Evolutionary conservation across 2,329 filamentous ascomycete species (phyloP), one percentile per base, ranked within the genome.

Genomic region (Xylariaceae sp.): DNA sequence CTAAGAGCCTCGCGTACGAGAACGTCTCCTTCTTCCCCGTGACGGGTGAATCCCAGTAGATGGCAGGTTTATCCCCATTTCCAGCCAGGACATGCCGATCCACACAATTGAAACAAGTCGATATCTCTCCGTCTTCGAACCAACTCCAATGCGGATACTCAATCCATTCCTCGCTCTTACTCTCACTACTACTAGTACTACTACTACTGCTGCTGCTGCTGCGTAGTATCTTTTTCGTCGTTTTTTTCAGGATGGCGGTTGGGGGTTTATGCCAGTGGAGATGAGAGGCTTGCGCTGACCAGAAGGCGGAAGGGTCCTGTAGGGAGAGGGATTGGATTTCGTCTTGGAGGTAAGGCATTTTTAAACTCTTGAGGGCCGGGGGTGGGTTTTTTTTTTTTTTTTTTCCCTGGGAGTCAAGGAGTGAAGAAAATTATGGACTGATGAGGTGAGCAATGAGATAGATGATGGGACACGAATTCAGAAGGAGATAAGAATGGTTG

Each of bases 41-140:
- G 7, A 96, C 91, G 2, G 91, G 89, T 61, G 87, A 92, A 69
- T 96, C 91, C 78, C 88, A 96, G 64, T 88, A 83, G 55, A 97
- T 87, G 27, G 91, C 92, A 0, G 85, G 78, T 48, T 80, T 74
- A 45, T 86, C 78, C 11, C 91, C 91, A 61, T 85, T 77, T n/a
- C 91, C 89, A 4, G 81, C 83, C 37, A 81, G 74, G n/a, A 96
- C 90, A 72, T 96, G 91, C 11, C 91, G 80, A 71, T 96, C 91
- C 11, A 96, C 76, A 68, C 90, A 95, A 70, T 96, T 97, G 76
- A 90, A 95, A 62, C 88, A 90, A 0, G 90, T 96, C 40, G 88
- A 94, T 63, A 97, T 88, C 73, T 94, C 85, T 59, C 91, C 92
- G 59, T 84, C 89, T 0, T 88, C 83, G 63, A 95, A 96, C 92